Evolutionary conservation across 2,329 filamentous ascomycete species (phyloP), one percentile per base, ranked within the genome.

Genomic region (Alternaria burnsii): DNA sequence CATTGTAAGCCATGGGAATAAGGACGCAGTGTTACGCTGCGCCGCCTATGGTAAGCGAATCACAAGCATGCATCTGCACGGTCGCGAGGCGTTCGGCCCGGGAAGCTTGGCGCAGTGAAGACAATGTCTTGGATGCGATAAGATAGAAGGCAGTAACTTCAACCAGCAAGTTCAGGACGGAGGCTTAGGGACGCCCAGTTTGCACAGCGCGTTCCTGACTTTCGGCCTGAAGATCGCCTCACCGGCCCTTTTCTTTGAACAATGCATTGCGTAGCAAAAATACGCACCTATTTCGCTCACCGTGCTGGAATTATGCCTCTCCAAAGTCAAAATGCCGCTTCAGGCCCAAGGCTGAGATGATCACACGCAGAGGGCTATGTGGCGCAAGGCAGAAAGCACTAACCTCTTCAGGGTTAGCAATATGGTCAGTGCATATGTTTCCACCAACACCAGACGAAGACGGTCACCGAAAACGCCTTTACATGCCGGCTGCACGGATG

Each of bases 321-420:
- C 44, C 52, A 30, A 44, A 55, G 52, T 47, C 40, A 47, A 51
- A 62, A 48, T 59, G 41, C 57, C 18, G 8, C 24, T 26, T 30
- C 28, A 30, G 32, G 42, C 24, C 42, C 30, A 48, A 43, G 36
- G 46, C 30, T 40, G 14, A 16, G 20, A 38, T 22, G 36, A 52
- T 62, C 43, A 60, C 52, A 54, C 57, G 61, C 18, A 18, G 18
- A 34, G 43, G 55, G 60, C 59, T 53, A 47, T 50, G 58, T 20
- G 61, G 53, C 53, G 56, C 63, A 64, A 68, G 67, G 66, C 67
- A 65, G 61, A 68, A 20, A 34, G 16, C n/a, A 26, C 34, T 47
- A 47, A 24, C 24, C 32, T 18, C 2, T 52, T 7, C 12, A 5
- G 8, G 18, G 30, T 14, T 38, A 59, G 58, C 34, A 10, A 14